Percentiles rank a stretch among this genome's conserved stretches.
phyloP scores from a whole-genome alignment of 2,329 filamentous ascomycete genomes.

The Neonectria hederae region DNA sequence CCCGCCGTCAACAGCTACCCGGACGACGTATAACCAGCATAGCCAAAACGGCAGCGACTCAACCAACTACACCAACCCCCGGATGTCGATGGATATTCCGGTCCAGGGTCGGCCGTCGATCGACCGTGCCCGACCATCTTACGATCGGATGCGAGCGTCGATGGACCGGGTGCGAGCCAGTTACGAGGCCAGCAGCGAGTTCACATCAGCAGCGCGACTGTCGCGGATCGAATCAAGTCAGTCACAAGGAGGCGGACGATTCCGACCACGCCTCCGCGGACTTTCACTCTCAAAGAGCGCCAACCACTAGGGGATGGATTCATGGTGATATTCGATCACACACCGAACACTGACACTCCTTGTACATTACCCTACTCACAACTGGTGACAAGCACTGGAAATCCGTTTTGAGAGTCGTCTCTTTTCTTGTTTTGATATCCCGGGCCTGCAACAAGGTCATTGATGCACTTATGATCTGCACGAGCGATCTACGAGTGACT shows the following conservation, averaged over 20 bases:
- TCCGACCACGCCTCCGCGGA: slow-evolving; percentile 53
- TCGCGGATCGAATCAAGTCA: slow-evolving; percentile 82
- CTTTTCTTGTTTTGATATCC: slow-evolving; percentile 48
- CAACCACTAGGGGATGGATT: slow-evolving; percentile 44
- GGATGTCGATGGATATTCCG: slow-evolving; percentile 65
- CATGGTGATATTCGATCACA: slow-evolving; percentile 15
- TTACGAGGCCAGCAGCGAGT: slow-evolving; percentile 89
- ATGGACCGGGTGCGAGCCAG: slow-evolving; percentile 87
- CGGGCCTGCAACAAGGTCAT: slow-evolving; percentile 43
- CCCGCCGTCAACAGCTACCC: slow-evolving; percentile 86
- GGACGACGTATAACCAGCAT: slow-evolving; percentile 75
- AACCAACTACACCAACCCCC: slow-evolving; percentile 83
- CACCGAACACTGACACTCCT: slow-evolving; percentile 33
- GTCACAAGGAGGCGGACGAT: slow-evolving; percentile 49
- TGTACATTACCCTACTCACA: slow-evolving; percentile 45
- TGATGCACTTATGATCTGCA: slow-evolving; percentile 59
- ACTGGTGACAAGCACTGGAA: slow-evolving; percentile 19
- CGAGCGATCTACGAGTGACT: slow-evolving; percentile 58
- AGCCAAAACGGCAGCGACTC: slow-evolving; percentile 95
- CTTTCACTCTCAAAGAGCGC: slow-evolving; percentile 55
- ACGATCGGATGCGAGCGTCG: slow-evolving; percentile 84
- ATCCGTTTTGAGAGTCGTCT: slow-evolving; percentile 29
- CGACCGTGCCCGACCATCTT: slow-evolving; percentile 81
- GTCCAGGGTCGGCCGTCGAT: slow-evolving; percentile 62
- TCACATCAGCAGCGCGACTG: slow-evolving; percentile 88